Conservation (phyloP, 2,329 filamentous ascomycete species). For the Diplodia seriata region DNA sequence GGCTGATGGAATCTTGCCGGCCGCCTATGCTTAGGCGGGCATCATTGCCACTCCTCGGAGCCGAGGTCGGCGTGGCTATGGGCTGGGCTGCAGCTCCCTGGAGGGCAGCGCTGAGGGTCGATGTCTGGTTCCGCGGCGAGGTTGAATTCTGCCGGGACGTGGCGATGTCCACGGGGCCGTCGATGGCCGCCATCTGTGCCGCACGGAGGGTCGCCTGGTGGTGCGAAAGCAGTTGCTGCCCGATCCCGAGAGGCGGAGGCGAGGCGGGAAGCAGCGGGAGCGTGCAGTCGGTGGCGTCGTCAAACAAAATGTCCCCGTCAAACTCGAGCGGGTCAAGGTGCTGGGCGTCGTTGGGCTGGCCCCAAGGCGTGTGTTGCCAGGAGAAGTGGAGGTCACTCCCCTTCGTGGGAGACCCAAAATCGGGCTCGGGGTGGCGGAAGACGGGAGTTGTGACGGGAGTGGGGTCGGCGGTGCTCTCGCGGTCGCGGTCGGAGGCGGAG, state of each 20-base stretch:
- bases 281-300: constrained; percentile 52
- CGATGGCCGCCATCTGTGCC: constrained; percentile 29
- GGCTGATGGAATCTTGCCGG: constrained; percentile 63
- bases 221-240: constrained; percentile 5
- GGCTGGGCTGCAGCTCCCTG: constrained; percentile 51
- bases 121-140: constrained; percentile 67
- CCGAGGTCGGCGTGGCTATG: constrained; percentile 52
- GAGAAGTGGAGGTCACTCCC: constrained; percentile 51
- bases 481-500: constrained; percentile 34
- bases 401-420: constrained; percentile 51
- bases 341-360: constrained; percentile 37
- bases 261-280: constrained; percentile 49
- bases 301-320: constrained; percentile 49
- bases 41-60: constrained; percentile 42
- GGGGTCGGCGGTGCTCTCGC: constrained; percentile 33
- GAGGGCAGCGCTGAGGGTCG: constrained; percentile 68
- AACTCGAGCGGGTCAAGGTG: constrained; percentile 42
- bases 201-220: background rate
- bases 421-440: constrained; percentile 42
- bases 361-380: constrained; percentile 53
- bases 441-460: constrained; percentile 34
- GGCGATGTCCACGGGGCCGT: constrained; percentile 64
- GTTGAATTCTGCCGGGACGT: constrained; percentile 62
- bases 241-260: constrained; percentile 34
- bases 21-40: constrained; percentile 43